A percentile compares a stretch with the other conserved stretches of the same genome.
These are phyloP conservation scores for Xylariaceae sp. DNA, from an alignment of 2,329 filamentous ascomycete genomes.

Conservation along the genomic window DNA sequence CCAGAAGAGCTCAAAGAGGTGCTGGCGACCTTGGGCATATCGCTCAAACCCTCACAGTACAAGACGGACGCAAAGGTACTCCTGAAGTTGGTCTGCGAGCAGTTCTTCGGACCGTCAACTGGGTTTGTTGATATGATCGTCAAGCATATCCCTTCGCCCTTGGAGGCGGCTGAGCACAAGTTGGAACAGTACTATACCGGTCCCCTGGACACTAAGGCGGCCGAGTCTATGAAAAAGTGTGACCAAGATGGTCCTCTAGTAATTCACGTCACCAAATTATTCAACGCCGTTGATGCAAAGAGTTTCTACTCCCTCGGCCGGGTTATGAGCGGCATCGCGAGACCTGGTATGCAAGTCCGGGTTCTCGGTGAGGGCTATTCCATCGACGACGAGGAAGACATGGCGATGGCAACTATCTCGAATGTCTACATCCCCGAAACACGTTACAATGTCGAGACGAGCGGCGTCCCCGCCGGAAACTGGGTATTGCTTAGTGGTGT, in stretches of 20 bases:
- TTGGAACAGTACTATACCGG: conserved; percentile 91
- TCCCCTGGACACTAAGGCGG: conserved; percentile 79
- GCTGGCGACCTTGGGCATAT: conserved; percentile 77
- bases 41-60: conserved; percentile 89
- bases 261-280: conserved; percentile 91
- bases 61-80: conserved; percentile 87
- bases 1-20: conserved; percentile 82
- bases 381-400: conserved; percentile 96
- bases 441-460: conserved; percentile 87
- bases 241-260: conserved; percentile 89
- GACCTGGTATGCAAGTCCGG: conserved; percentile 78
- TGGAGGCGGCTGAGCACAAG: conserved; percentile 74
- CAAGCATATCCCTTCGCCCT: conserved; percentile 84
- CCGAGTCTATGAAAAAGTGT: conserved; percentile 77
- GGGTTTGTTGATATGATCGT: conserved; percentile 97
- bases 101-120: conserved; percentile 88
- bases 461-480: conserved; percentile 91
- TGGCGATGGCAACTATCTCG: conserved; percentile 81
- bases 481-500: conserved; percentile 90
- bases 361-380: conserved; percentile 96
- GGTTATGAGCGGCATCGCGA: conserved; percentile 89
- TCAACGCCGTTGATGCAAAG: conserved; percentile 87
- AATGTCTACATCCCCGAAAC: conserved; percentile 91
- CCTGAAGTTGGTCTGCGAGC: conserved; percentile 85
- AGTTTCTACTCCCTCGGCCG: conserved; percentile 88